phyloP scores from a whole-genome alignment of 164 flowering plant species.

The Brasenia schreberi region DNA sequence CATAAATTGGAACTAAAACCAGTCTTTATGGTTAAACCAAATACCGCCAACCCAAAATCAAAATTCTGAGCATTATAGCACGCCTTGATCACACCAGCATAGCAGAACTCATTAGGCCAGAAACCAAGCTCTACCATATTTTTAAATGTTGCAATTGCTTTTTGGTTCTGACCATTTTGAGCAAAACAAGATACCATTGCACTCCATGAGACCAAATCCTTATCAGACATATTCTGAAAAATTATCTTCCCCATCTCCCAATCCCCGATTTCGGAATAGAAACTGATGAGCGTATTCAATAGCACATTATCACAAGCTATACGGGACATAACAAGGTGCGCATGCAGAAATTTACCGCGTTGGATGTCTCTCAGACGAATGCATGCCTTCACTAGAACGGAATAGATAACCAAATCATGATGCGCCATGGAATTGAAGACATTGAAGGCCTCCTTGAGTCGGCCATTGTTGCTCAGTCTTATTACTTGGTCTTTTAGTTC shows the following conservation, averaged over 20 bases:
- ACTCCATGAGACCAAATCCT: conserved; percentile 71
- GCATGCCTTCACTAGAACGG: conserved; percentile 66
- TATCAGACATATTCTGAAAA: conserved; percentile 33
- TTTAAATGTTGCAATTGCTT: conserved; percentile 32
- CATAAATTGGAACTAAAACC: conserved; percentile 59
- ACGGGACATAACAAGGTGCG: conserved; percentile 24
- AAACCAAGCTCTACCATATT: conserved; percentile 43
- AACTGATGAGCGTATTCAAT: conserved; percentile 47
- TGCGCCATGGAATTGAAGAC: conserved; percentile 40
- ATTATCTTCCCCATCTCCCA: conserved; percentile 23
- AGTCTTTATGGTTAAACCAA: conserved; percentile 48
- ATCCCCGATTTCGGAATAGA: conserved; percentile 64
- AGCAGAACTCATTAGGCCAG: conserved; percentile 63
- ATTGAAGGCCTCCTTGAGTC: conserved; percentile 39
- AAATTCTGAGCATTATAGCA: conserved; percentile 29
- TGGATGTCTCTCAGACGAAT: conserved; percentile 39
- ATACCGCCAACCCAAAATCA: conserved; percentile 30
- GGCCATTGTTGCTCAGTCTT: conserved; percentile 28
- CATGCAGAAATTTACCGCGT: conserved; percentile 48
- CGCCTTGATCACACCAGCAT: conserved; percentile 47
- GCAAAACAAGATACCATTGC: conserved; percentile 69
- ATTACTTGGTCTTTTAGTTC: conserved; percentile 32
- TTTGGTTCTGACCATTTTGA: conserved; percentile 19
- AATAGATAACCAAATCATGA: conserved; percentile 37
- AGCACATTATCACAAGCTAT: conserved; percentile 35